These are phyloP conservation scores for Ascochyta pisi DNA, from an alignment of 2,329 filamentous ascomycete genomes.

Conservation along the genomic window DNA sequence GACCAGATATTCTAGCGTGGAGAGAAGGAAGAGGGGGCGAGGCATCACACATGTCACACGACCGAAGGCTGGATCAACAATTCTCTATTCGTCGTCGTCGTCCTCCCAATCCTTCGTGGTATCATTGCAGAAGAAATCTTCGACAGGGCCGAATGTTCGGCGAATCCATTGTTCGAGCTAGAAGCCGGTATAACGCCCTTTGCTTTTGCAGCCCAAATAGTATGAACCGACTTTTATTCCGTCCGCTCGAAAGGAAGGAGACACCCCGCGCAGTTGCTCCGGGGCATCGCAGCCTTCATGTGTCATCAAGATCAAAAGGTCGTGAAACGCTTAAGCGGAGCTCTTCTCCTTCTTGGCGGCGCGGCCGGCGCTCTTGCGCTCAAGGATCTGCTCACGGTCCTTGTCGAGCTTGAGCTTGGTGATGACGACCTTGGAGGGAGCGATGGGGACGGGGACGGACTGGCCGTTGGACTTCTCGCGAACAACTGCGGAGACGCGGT, in stretches of 20 bases:
- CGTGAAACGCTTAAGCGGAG: conserved; percentile 52
- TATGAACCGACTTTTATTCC: conserved; percentile 49
- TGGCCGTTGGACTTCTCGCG: conserved; percentile 98
- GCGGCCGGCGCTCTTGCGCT: conserved; percentile 81
- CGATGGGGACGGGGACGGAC: conserved; percentile 91
- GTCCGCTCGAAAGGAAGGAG: conserved; percentile 45
- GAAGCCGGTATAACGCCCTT: conserved; percentile 46
- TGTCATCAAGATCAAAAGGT: conserved; percentile 46
- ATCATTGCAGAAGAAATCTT: conserved; percentile 42
- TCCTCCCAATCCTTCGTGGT: conserved; percentile 36
- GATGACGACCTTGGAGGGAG: conserved; percentile 96
- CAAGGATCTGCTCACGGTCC: conserved; percentile 87
- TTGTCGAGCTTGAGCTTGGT: conserved; percentile 99
- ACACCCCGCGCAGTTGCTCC: conserved; percentile 43
- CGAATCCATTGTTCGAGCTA: conserved; percentile 48
- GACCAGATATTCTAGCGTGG: conserved; percentile 87
- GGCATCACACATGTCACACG: conserved; percentile 29
- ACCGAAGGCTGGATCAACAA: conserved; percentile 35
- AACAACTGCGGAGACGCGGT: conserved; percentile 62
- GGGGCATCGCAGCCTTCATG: conserved; percentile 47
- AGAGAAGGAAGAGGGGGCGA: not conserved
- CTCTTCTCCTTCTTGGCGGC: conserved; percentile 77
- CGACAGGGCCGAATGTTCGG: conserved; percentile 43
- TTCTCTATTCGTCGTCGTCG: conserved; percentile 30
- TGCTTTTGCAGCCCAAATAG: conserved; percentile 47